Percentiles rank a stretch among this genome's conserved stretches.
Evolutionary conservation across 768 basidiomycete species (phyloP).

Genomic region (Lactarius sp.): DNA sequence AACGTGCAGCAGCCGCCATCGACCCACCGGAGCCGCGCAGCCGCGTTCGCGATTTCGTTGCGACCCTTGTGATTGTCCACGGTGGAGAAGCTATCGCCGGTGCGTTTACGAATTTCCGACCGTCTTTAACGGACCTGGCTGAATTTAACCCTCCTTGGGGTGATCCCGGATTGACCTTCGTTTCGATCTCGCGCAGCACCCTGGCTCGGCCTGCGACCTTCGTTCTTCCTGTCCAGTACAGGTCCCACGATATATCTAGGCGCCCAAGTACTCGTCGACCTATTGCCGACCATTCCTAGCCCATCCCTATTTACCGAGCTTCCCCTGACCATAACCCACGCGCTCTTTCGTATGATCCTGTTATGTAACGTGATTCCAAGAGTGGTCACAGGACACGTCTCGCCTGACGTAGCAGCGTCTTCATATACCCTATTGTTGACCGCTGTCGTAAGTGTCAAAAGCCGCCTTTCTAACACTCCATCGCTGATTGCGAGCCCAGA

Average conservation of each 20-base stretch:
- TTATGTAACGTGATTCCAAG: slow-evolving; percentile 20
- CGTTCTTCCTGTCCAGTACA: slow-evolving; percentile 21
- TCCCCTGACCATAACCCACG: slow-evolving; percentile 22
- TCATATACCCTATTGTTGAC: slow-evolving; percentile 21
- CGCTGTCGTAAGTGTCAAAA: slow-evolving; percentile 13
- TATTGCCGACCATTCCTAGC: slow-evolving; percentile 16
- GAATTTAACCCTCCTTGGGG: neutral
- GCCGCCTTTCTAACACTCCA: neutral
- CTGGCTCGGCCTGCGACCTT: slow-evolving; percentile 25
- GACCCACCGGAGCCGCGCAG: slow-evolving; percentile 10
- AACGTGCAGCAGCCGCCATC: neutral
- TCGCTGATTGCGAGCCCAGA: slow-evolving; percentile 9
- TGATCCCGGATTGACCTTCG: neutral
- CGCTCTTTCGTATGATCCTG: slow-evolving; percentile 20
- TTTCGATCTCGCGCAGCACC: slow-evolving; percentile 11
- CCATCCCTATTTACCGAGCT: slow-evolving; percentile 16
- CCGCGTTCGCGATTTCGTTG: slow-evolving; percentile 21
- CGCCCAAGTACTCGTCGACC: slow-evolving; percentile 20
- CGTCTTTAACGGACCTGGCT: neutral
- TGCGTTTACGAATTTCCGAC: slow-evolving; percentile 4
- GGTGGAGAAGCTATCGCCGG: slow-evolving; percentile 26
- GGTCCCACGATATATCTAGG: slow-evolving; percentile 7
- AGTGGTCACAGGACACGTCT: slow-evolving; percentile 17
- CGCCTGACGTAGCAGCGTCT: slow-evolving; percentile 18
- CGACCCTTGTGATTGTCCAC: slow-evolving; percentile 25